Base-by-base conservation (phyloP, 306 rosid genomes). In the Geum urbanum region DNA sequence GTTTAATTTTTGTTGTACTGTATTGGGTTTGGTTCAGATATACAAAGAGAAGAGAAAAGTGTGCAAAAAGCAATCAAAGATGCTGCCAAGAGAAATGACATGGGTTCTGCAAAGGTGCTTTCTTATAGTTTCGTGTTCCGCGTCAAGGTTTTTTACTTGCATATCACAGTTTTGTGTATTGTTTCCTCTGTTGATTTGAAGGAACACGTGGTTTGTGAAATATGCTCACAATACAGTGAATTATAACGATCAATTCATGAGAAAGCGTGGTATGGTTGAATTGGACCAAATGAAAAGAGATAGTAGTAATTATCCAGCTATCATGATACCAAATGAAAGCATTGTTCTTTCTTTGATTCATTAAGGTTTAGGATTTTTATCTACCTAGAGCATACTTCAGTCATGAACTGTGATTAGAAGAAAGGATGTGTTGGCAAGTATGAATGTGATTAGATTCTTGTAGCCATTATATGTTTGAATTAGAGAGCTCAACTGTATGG, bases 31-130 rank as follows among this genome's bases (percentile, higher is more conserved):
- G 6, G 20, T 50, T 79, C 60, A 94, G 99, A 94, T 77, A 84
- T 94, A 24, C 85, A 91, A 82, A 89, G 91, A 65, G 99, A 94
- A 75, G 97, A 94, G 74, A 94, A 87, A 63, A 86, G 60, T 74
- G 99, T 91, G 54, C 95, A 94, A 67, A 94, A 91, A 74, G 89
- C 99, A 16, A 94, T 94, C 64, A 83, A 57, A 79, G 99, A 94
- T 47, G 97, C 99, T 56, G 97, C 97, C 7, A 94, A 94, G 82
- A 88, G 99, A 72, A 94, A 89, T 60, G 97, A 94, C 84, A 87
- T 94, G 89, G 92, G 85, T 54, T 91, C 99, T 73, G 99, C 99
- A 39, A 94, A 91, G 99, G 99, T 94, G 62, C 61, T 40, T 44
- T 27, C 18, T 75, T 37, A 18, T 50, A 24, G 12, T 5, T 18